Percentiles rank a stretch among this genome's conserved stretches.
Conservation (phyloP, 1,284 basidiomycete genomes). For the Ceratobasidium sp. region DNA sequence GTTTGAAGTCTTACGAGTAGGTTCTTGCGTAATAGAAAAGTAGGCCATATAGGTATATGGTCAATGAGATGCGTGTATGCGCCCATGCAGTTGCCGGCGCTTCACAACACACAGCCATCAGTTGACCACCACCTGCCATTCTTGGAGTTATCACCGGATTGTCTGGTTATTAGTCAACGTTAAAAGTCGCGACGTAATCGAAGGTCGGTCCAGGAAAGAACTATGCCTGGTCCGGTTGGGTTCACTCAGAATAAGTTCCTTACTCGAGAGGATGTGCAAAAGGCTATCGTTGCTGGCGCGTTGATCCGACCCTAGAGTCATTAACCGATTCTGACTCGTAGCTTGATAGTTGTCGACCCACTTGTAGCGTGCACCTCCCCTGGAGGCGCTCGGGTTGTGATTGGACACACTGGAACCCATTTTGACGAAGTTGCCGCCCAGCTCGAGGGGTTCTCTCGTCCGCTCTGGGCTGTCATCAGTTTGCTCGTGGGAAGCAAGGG, state of each 20-base stretch:
- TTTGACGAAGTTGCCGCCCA: conserved; percentile 81
- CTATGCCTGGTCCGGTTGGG: conserved; percentile 34
- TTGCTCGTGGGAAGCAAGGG: conserved; percentile 70
- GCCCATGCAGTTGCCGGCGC: too few relatives aligned
- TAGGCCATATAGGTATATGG: neutral
- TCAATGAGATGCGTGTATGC: too few relatives aligned
- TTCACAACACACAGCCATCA: too few relatives aligned
- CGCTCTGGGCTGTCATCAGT: conserved; percentile 80
- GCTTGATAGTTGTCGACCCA: conserved; percentile 69
- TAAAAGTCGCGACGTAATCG: conserved; percentile 14
- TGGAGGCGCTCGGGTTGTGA: conserved; percentile 76
- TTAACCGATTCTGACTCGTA: neutral
- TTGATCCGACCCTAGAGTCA: neutral
- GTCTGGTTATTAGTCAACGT: neutral
- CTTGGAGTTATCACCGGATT: neutral
- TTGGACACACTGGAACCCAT: conserved; percentile 80
- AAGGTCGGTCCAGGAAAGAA: neutral
- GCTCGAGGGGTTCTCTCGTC: conserved; percentile 81
- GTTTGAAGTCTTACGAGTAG: too few relatives aligned
- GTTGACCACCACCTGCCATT: neutral
- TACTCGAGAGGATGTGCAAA: conserved; percentile 33
- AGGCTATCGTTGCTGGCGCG: conserved; percentile 26
- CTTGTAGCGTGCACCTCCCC: conserved; percentile 77
- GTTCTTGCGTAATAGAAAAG: too few relatives aligned
- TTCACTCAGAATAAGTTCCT: conserved; percentile 35